Conservation (phyloP, 1,139 yeast species). For the Wickerhamomyces sp. region DNA sequence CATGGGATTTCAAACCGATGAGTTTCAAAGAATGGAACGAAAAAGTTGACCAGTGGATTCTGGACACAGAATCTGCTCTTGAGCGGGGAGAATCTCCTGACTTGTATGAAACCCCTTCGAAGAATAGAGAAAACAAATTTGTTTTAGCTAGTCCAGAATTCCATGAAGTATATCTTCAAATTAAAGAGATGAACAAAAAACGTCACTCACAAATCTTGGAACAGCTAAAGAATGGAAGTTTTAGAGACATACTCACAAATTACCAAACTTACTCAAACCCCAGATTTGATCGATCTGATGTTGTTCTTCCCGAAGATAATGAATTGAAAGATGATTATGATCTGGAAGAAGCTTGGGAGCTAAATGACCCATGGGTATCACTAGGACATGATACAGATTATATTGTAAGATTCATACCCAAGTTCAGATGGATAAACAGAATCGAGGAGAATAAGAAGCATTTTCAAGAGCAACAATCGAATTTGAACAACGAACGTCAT, state of each 20-base stretch:
- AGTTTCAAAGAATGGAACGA: slow-evolving; percentile 41
- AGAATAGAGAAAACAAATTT: slow-evolving; percentile 4
- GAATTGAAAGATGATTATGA: slow-evolving; percentile 20
- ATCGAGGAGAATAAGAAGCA: slow-evolving; percentile 1
- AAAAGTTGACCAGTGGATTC: slow-evolving; percentile 32
- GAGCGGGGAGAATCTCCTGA: neutral
- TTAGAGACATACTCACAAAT: slow-evolving; percentile 14
- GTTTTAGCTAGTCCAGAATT: slow-evolving; percentile 17
- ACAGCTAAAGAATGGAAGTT: slow-evolving; percentile 12
- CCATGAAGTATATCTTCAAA: slow-evolving; percentile 12
- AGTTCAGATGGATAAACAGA: slow-evolving; percentile 26
- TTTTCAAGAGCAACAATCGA: slow-evolving; percentile 3
- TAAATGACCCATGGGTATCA: slow-evolving; percentile 48
- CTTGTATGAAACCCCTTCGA: neutral
- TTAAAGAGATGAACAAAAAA: slow-evolving; percentile 12
- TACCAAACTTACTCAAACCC: slow-evolving; percentile 13
- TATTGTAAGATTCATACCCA: slow-evolving; percentile 43
- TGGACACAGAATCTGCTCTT: slow-evolving; percentile 7
- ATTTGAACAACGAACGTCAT: neutral
- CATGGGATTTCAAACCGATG: slow-evolving; percentile 51
- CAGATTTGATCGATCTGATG: slow-evolving; percentile 5
- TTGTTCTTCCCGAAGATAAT: slow-evolving; percentile 15
- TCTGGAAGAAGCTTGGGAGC: slow-evolving; percentile 21
- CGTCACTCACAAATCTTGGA: slow-evolving; percentile 19
- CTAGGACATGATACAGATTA: slow-evolving; percentile 41